Percentiles rank a stretch among this genome's conserved stretches.
Evolutionary conservation across 768 basidiomycete genomes (phyloP).

Genomic region (Russula lepida): DNA sequence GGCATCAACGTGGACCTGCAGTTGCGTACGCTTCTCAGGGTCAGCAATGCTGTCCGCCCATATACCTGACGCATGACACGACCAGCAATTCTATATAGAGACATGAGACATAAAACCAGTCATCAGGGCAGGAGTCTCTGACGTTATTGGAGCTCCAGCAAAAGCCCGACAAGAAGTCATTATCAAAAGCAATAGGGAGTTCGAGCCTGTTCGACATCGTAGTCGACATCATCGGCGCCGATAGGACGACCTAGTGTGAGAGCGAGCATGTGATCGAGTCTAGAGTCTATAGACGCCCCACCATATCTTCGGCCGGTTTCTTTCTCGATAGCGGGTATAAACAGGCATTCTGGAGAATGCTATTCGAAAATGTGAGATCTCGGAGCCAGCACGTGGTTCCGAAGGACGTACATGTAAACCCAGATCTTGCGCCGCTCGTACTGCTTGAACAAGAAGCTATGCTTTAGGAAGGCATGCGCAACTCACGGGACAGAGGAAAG

Average conservation of each 20-base stretch:
- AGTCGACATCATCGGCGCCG: constrained; percentile 83
- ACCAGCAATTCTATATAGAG: constrained; percentile 77
- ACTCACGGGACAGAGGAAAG: constrained; percentile 85
- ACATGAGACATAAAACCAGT: constrained; percentile 69
- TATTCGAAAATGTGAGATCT: constrained; percentile 27
- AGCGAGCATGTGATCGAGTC: constrained; percentile 91
- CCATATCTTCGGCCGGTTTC: constrained; percentile 86
- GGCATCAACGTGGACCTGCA: constrained; percentile 71
- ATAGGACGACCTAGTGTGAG: constrained; percentile 83
- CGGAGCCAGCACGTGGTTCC: constrained; percentile 17
- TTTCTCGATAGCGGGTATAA: constrained; percentile 68
- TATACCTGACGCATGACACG: constrained; percentile 78
- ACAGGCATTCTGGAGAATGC: constrained; percentile 75
- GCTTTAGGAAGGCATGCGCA: constrained; percentile 92
- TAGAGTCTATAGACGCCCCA: constrained; percentile 87
- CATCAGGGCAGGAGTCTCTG: constrained; percentile 64
- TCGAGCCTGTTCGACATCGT: constrained; percentile 84
- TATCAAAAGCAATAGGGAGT: constrained; percentile 78
- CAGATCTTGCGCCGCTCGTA: constrained; percentile 83
- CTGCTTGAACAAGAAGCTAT: constrained; percentile 86
- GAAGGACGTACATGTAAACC: constrained; percentile 72
- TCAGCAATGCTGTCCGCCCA: constrained; percentile 63
- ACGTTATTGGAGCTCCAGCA: constrained; percentile 52
- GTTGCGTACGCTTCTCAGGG: constrained; percentile 61
- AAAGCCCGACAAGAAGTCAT: constrained; percentile 65